Evolutionary conservation across 139 green algal genomes (phyloP), one percentile per base, ranked within the genome.

Genomic region (Zygnema circumcarinatum): DNA sequence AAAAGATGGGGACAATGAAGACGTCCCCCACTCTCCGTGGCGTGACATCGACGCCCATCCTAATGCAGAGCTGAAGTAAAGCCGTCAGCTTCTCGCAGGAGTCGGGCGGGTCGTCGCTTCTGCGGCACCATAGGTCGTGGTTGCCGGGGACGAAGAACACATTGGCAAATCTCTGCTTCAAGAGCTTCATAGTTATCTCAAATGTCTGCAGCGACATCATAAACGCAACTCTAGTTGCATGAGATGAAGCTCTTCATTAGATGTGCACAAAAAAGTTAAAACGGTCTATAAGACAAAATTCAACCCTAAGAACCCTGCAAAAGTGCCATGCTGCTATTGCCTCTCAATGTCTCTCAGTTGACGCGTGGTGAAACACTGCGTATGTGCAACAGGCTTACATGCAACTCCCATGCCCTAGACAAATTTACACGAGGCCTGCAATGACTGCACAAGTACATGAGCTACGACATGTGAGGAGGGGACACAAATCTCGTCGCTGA

Each of bases 91-190:
- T 92, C 32, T 38, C 52, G 21, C 90, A 47, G 7, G 85, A 91
- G 47, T 91, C 74, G 29, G 22, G 40, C 3, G 67, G 42, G 29
- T 87, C 76, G 38, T 38, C 73, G 2, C 36, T 81, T 33, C 40
- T 72, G 22, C 89, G 85, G 67, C 90, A 86, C 89, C 89, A 92
- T 21, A 92, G 74, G 54, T 92, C 89, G 74, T 92, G 89, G 42
- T 92, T 92, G 20, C 89, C 89, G 11, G 89, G 85, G 1, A 54
- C 79, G 80, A 87, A 92, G 74, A 92, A 92, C 36, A 92, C 86
- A 38, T 91, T 76, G 25, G 38, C 32, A 79, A 92, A 92, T 2
- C 38, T 67, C 0, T 83, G 25, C 53, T 76, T 87, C 40, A 92
- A 74, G 39, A 85, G 40, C 22, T 29, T 35, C 22, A 89, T 31